Evolutionary conservation across 768 basidiomycete genomes (phyloP).

Genomic region (Pleurotus cornucopiae): DNA sequence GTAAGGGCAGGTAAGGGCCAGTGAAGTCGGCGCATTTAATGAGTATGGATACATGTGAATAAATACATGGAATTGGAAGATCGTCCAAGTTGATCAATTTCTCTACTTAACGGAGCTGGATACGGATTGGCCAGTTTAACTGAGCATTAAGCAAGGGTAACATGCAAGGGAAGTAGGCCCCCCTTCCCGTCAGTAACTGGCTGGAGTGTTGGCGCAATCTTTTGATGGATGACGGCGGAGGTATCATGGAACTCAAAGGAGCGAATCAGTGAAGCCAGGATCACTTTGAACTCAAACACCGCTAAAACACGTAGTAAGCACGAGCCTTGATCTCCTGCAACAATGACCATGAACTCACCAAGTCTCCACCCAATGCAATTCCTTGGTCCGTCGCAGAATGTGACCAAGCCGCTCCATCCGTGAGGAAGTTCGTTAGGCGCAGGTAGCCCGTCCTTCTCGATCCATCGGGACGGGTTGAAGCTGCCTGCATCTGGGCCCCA

Average conservation of each 20-base stretch:
- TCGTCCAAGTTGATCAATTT: too few relatives aligned
- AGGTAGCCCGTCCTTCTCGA: conserved; percentile 25
- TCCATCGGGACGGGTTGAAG: conserved; percentile 38
- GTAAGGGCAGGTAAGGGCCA: too few relatives aligned
- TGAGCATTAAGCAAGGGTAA: conserved; percentile 6
- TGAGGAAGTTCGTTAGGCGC: conserved; percentile 22
- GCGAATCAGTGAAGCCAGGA: conserved; percentile 31
- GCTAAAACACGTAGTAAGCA: conserved; percentile 14
- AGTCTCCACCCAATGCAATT: conserved; percentile 38
- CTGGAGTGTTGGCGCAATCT: conserved; percentile 31
- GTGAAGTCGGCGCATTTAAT: too few relatives aligned
- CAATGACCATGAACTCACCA: conserved; percentile 13
- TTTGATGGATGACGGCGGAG: conserved; percentile 22
- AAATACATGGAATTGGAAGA: too few relatives aligned
- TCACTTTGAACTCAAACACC: conserved; percentile 35
- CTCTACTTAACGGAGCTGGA: too few relatives aligned
- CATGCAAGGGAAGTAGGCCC: conserved; percentile 9
- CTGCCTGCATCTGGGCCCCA: conserved; percentile 31
- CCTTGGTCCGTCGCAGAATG: conserved; percentile 39
- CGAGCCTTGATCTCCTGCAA: too few relatives aligned
- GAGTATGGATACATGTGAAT: too few relatives aligned
- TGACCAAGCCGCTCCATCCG: conserved; percentile 32
- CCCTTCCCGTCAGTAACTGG: conserved; percentile 27
- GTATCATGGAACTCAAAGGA: conserved; percentile 32
- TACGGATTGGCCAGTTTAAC: too few relatives aligned